Percentiles rank a stretch among this genome's conserved stretches.
Evolutionary conservation across 371 early-diverging fungal species (phyloP).

Genomic region (Actinomortierella ambigua): DNA sequence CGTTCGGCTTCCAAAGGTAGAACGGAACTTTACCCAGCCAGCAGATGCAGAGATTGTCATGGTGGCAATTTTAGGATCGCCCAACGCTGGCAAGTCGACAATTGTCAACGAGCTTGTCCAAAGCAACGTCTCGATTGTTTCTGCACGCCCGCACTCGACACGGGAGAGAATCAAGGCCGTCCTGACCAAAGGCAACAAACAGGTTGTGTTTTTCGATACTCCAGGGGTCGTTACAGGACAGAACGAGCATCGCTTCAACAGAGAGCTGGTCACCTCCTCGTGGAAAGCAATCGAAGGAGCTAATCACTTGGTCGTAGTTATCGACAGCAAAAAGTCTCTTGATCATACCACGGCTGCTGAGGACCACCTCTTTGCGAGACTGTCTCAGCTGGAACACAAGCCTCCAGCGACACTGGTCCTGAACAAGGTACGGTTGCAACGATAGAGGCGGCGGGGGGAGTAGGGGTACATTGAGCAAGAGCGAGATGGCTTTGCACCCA

Average conservation of each 20-base stretch:
- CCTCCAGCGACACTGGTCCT: conserved; percentile 69
- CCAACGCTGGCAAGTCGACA: conserved; percentile 86
- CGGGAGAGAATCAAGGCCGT: conserved; percentile 63
- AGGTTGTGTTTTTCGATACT: conserved; percentile 43
- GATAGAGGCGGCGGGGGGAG: no score
- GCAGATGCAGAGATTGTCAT: conserved; percentile 62
- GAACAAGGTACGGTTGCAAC: conserved; percentile 63
- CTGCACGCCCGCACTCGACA: conserved; percentile 79
- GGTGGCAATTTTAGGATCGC: conserved; percentile 74
- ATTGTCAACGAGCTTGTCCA: conserved; percentile 71
- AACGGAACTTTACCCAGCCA: conserved; percentile 61
- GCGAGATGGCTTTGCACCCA: no score
- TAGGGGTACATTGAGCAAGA: no score
- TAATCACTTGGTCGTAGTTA: conserved; percentile 64
- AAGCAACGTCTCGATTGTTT: conserved; percentile 68
- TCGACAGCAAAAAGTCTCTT: conserved; percentile 64
- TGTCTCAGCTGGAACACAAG: conserved; percentile 42
- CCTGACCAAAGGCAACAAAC: conserved; percentile 55
- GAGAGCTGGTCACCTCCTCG: conserved; percentile 71
- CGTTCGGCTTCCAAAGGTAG: conserved; percentile 46
- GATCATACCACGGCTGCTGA: conserved; percentile 54
- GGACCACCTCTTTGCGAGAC: conserved; percentile 59
- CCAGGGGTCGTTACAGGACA: conserved; percentile 60
- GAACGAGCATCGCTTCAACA: conserved; percentile 55
- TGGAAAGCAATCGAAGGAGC: conserved; percentile 78